Conservation (phyloP, 129 eudicot species). For the Oenanthe sinensis region DNA sequence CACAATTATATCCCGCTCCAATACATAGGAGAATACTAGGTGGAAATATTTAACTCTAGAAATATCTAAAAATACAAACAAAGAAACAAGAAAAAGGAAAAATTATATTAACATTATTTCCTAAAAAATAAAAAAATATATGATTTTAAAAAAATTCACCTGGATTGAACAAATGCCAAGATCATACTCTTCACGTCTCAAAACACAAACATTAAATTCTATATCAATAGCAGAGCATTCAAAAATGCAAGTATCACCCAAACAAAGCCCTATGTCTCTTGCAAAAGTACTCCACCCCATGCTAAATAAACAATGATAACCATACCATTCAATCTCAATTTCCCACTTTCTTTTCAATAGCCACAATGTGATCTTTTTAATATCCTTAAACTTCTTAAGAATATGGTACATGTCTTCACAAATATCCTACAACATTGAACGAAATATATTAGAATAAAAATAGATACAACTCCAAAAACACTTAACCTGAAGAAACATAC, state of each 20-base stretch:
- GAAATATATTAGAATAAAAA: not conserved
- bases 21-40: not conserved
- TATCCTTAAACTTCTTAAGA: not conserved
- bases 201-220: not conserved
- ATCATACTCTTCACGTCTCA: not conserved
- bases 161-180: not conserved
- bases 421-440: not conserved
- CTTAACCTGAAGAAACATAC: not conserved
- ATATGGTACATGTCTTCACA: not conserved
- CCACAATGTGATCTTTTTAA: not conserved
- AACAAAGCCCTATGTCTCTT: not conserved
- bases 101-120: not conserved
- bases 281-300: not conserved
- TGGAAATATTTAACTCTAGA: not conserved
- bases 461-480: not conserved
- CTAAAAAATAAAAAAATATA: not conserved
- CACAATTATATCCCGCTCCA: not conserved
- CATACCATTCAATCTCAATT: not conserved
- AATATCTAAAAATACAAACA: not conserved
- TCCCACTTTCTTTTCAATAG: not conserved
- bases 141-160: not conserved
- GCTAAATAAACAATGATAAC: not conserved
- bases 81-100: not conserved
- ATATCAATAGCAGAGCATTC: not conserved
- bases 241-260: not conserved